Evolutionary conservation across 768 basidiomycete genomes (phyloP), one percentile per base, ranked within the genome.

Genomic region (Postia placenta): DNA sequence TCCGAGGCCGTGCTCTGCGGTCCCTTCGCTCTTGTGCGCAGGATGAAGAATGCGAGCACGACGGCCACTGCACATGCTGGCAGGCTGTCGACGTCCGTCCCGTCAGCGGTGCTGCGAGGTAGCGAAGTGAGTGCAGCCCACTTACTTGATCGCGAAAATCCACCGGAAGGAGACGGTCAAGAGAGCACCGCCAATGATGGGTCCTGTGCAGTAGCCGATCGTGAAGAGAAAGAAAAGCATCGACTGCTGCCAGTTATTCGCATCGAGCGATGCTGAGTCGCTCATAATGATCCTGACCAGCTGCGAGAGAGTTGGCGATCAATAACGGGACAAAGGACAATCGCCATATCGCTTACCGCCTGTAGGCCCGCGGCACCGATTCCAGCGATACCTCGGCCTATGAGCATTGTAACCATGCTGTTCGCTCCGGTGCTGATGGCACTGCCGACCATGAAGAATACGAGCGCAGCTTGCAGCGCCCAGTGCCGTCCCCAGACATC

Each of bases 81-180:
- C 11, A 78, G 58, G 50, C 76, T 76, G 45, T 2, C 12, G 9
- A 35, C n/a, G n/a, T 35, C n/a, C 9, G 9, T 33, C 9, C 30
- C 15, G 30, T 33, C 30, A 33, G 7, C 30, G 15, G 15, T 33
- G 9, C 19, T 6, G 26, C 7, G 27, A 0, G 15, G 40, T 9
- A 49, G 27, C 17, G 7, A 39, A 7, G 30, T 7, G 30, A 23
- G 17, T 15, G 3, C 7, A 1, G 17, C 20, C 19, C 5, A 48
- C 74, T 52, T 41, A 74, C 74, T 79, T 79, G 64, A 79, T 78
- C 2, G 69, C 77, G 50, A 78, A 79, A 14, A 79, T 69, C 78
- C 76, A 79, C 19, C 78, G 69, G 59, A 74, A 78, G 43, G 60
- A 72, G 6, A 68, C 58, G 1, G 58, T 52, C 2, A 70, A 59